Conservation (phyloP, 2,329 filamentous ascomycete species). For the Fusarium robinianum region DNA sequence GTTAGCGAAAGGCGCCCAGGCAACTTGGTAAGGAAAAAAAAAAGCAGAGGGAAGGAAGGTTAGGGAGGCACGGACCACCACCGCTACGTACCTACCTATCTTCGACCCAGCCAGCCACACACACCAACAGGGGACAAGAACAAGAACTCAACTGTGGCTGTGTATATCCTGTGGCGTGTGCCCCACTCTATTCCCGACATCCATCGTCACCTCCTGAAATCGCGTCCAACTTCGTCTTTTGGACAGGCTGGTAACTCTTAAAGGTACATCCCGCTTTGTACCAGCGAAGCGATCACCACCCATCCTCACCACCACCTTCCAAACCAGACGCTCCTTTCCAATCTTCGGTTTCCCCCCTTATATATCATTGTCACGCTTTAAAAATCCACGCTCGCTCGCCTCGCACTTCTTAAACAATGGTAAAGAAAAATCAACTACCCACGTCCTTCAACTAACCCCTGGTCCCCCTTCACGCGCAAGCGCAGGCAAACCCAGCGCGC, state of each 20-base stretch:
- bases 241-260: slow-evolving; percentile 31
- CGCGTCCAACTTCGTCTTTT: slow-evolving; percentile 28
- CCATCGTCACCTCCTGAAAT: slow-evolving; percentile 31
- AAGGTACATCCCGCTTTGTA: slow-evolving; percentile 21
- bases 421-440: slow-evolving; percentile 12
- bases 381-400: slow-evolving; percentile 23
- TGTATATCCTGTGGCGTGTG: slow-evolving; percentile 22
- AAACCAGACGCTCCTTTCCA: slow-evolving; percentile 34
- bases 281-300: slow-evolving; percentile 16
- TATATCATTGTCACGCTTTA: slow-evolving; percentile 13
- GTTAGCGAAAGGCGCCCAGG: slow-evolving; percentile 18
- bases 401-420: slow-evolving; percentile 34
- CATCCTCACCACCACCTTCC: slow-evolving; percentile 16
- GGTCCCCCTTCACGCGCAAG: slow-evolving; percentile 27
- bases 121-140: slow-evolving; percentile 20
- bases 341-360: slow-evolving; percentile 6
- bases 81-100: too few relatives aligned
- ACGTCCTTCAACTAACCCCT: background rate
- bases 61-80: too few relatives aligned
- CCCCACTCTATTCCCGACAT: slow-evolving; percentile 11
- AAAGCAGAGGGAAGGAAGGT: too few relatives aligned
- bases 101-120: too few relatives aligned
- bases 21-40: slow-evolving; percentile 27
- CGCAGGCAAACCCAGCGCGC: slow-evolving; percentile 2
- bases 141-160: slow-evolving; percentile 7